phyloP scores from a whole-genome alignment of 108 stramenopile species.

The Ochromonas danica region DNA sequence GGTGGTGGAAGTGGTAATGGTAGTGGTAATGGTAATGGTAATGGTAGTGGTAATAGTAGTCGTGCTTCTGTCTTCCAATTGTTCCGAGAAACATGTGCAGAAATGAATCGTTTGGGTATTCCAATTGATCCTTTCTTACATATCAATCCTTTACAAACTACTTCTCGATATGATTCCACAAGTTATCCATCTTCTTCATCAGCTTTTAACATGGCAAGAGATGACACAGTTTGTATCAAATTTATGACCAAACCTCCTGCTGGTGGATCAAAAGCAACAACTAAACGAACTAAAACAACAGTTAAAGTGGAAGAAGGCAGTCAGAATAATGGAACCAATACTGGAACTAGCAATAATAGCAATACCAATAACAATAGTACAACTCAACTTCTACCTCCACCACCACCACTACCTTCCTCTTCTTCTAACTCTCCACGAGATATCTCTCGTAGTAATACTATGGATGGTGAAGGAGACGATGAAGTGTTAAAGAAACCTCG shows the following conservation, averaged over 20 bases:
- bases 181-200: not conserved
- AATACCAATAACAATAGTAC: not conserved
- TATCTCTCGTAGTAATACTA: too few relatives aligned
- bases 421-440: too few relatives aligned
- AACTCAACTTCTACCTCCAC: too few relatives aligned
- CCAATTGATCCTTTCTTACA: not conserved
- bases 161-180: not conserved
- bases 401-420: too few relatives aligned
- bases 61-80: too few relatives aligned
- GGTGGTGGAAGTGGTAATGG: too few relatives aligned
- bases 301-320: not conserved
- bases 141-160: not conserved
- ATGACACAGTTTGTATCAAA: not conserved
- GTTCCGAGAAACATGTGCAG: too few relatives aligned
- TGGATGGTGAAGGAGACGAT: too few relatives aligned
- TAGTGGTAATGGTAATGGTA: too few relatives aligned
- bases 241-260: not conserved
- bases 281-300: not conserved
- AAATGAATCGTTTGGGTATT: not conserved
- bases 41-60: too few relatives aligned
- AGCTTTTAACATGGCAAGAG: not conserved
- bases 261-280: not conserved
- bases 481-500: too few relatives aligned
- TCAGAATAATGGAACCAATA: not conserved
- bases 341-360: not conserved